Evolutionary conservation across 2,329 filamentous ascomycete species (phyloP).

Genomic region (Botrytis hyacinthi): DNA sequence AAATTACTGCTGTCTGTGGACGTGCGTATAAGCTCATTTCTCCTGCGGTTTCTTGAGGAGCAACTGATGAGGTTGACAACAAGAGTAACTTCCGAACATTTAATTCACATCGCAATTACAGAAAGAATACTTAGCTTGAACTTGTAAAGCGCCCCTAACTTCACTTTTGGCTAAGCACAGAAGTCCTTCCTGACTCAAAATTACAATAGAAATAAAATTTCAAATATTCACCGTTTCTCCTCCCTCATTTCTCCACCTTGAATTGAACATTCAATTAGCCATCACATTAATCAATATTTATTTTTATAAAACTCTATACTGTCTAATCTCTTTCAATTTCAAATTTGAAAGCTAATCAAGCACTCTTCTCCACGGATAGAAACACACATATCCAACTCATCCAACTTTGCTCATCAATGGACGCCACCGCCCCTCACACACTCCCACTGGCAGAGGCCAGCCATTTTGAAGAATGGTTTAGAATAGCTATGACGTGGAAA

Average conservation of each 20-base stretch:
- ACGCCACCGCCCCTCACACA: neutral
- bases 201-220: neutral
- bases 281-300: neutral
- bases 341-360: neutral
- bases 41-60: neutral
- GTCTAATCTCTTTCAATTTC: too few species aligned
- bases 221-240: neutral
- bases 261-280: neutral
- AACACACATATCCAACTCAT: neutral
- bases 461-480: conserved; percentile 20
- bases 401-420: neutral
- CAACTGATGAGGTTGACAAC: neutral
- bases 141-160: too few species aligned
- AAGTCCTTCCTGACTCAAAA: neutral
- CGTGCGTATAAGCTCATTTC: neutral
- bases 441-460: conserved; percentile 14
- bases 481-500: conserved; percentile 22
- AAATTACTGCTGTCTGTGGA: neutral
- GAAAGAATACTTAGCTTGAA: neutral
- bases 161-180: neutral
- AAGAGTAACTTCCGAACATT: neutral
- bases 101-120: neutral
- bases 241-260: neutral
- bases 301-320: neutral
- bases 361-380: neutral